Base-by-base conservation (phyloP, 768 basidiomycete species). In the Postia placenta region DNA sequence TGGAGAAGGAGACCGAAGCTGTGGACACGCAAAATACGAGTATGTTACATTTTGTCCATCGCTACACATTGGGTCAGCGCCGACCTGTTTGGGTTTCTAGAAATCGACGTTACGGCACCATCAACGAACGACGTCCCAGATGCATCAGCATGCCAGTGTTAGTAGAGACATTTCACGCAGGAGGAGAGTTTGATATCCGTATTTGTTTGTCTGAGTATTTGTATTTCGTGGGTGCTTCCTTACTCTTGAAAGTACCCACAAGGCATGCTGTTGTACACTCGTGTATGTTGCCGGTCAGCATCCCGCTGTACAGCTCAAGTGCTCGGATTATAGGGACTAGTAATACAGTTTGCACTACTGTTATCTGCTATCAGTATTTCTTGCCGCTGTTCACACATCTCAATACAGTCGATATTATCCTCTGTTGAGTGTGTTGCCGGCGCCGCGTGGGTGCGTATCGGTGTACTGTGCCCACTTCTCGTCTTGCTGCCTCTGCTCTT, bases 401-500 rank as follows among this genome's bases (percentile, higher is more conserved):
- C n/a, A n/a, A n/a, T n/a, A n/a, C n/a, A n/a, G n/a, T n/a, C n/a
- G n/a, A n/a, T n/a, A 19, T 77, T 65, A 92, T 51, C 93, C 93
- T 54, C 90, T 79, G 65, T 97, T 96, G 87, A 95, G 92, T 11
- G 85, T 95, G 64, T 99, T 99, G 3, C 96, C 96, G n/a, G 87
- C 87, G 1, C 96, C 96, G 60, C 75, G 84, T 11, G 85, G 83
- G 66, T 99, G 84, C 22, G 71, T 74, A 44, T 97, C 96, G 14
- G 85, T 92, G 59, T 80, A 98, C 49, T 71, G 74, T 25, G 93
- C 92, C 93, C 94, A 97, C 28, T 83, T 83, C 64, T 97, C 92
- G 56, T 94, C 89, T 63, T 92, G 88, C 58, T 76, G 73, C 39
- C 93, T 69, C 67, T 87, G 85, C 61, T 83, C 74, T 61, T 94